A percentile compares a stretch with the other conserved stretches of the same genome.
These are phyloP conservation scores for Byssothecium circinans DNA, from an alignment of 2,329 filamentous ascomycete species.

Conservation along the genomic window DNA sequence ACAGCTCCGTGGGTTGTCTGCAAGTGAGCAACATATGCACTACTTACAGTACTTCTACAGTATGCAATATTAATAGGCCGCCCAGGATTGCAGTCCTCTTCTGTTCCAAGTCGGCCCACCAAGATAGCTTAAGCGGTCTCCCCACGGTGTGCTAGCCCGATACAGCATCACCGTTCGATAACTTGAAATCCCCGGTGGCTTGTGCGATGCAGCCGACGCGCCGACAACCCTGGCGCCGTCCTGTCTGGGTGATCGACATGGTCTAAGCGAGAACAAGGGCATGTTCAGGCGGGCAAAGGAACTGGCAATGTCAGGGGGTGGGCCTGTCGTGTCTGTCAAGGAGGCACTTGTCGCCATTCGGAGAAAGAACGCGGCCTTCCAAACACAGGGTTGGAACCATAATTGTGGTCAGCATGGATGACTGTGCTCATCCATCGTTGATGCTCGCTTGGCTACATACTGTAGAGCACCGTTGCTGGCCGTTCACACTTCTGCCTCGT, in stretches of 20 bases:
- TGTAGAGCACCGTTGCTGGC: neutral
- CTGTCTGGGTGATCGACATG: constrained; percentile 42
- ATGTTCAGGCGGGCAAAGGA: constrained; percentile 27
- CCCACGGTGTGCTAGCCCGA: constrained; percentile 36
- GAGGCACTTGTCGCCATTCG: constrained; percentile 29
- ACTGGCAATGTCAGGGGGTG: constrained; percentile 37
- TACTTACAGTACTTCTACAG: too few relatives aligned
- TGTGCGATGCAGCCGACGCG: constrained; percentile 40
- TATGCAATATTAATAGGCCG: neutral
- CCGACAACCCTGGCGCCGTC: constrained; percentile 39
- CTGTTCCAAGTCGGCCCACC: neutral
- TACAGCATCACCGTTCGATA: constrained; percentile 36
- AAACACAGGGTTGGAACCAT: constrained; percentile 20
- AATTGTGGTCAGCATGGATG: constrained; percentile 27
- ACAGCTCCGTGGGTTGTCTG: too few relatives aligned
- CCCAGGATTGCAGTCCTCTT: neutral
- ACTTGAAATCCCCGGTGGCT: constrained; percentile 42
- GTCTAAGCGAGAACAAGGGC: constrained; percentile 32
- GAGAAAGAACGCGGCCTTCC: constrained; percentile 14
- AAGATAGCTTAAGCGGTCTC: constrained; percentile 15
- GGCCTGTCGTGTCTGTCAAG: too few relatives aligned
- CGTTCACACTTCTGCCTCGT: constrained; percentile 18
- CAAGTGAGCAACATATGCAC: too few relatives aligned
- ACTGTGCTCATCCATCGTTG: constrained; percentile 15
- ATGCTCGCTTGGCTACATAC: constrained; percentile 26